Conservation (phyloP, 2,329 filamentous ascomycete genomes). For the Huntiella moniliformis region DNA sequence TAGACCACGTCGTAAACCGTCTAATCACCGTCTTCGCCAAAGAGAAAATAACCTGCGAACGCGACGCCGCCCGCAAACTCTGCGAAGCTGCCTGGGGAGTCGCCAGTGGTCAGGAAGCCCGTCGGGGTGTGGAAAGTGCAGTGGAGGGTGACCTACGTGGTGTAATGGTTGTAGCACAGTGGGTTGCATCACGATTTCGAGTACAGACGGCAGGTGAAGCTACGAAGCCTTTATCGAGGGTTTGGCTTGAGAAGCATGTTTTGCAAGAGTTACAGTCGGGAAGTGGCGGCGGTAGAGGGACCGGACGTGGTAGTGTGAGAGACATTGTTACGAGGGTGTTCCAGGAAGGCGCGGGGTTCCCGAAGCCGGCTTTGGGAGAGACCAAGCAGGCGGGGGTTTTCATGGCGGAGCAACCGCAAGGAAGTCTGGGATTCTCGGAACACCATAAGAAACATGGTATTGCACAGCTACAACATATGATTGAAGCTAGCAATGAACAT, state of each 20-base stretch:
- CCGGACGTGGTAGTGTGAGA: constrained; percentile 52
- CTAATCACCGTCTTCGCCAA: constrained; percentile 72
- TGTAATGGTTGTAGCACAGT: constrained; percentile 72
- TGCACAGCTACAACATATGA: constrained; percentile 53
- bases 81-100: constrained; percentile 75
- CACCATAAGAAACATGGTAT: constrained; percentile 53
- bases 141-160: constrained; percentile 58
- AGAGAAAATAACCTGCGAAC: constrained; percentile 75
- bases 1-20: constrained; percentile 68
- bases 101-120: constrained; percentile 49
- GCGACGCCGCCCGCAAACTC: constrained; percentile 68
- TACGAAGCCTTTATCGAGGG: constrained; percentile 39
- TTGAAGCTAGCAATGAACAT: constrained; percentile 60
- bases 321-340: constrained; percentile 67
- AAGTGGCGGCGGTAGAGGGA: constrained; percentile 49
- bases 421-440: constrained; percentile 52
- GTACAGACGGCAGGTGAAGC: constrained; percentile 23
- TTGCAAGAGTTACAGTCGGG: constrained; percentile 49
- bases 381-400: constrained; percentile 16
- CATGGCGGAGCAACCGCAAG: constrained; percentile 33
- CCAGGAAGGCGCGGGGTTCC: constrained; percentile 60
- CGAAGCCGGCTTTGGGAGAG: constrained; percentile 30
- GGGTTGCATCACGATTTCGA: constrained; percentile 57
- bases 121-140: constrained; percentile 47
- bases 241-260: constrained; percentile 60